Evolutionary conservation across 164 flowering plant species (phyloP), one percentile per base, ranked within the genome.

Genomic region (Nymphaea colorata): DNA sequence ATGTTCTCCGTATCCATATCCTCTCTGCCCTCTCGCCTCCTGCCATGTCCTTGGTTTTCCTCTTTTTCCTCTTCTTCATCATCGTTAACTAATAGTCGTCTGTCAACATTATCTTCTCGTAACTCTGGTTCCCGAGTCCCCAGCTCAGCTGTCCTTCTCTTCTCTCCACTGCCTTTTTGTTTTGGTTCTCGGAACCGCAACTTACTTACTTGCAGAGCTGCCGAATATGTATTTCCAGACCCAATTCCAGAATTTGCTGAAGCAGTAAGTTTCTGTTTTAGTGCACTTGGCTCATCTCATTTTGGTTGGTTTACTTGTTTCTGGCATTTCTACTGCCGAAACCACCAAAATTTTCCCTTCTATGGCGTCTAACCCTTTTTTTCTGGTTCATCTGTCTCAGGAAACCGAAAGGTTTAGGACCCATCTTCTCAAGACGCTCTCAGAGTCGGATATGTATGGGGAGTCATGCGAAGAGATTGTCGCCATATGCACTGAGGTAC

Each of bases 191-290:
- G 11, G 11, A 12, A 12, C 55, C 55, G 55, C 7, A 47, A 4
- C 55, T 47, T 47, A 12, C 4, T 7, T 12, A 74, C 80, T 61
- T 85, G 86, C 81, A 84, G 78, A 60, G 95, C 93, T 25, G 83
- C 85, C 0, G 98, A 89, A 76, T 91, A 91, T 82, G 79, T 82
- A 66, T 89, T 91, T 71, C 96, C 98, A 5, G 94, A 91, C 83
- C 98, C 98, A 61, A 93, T 91, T 76, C 96, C 97, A 15, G 97
- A 89, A 70, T 91, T 93, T 62, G 94, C 97, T 41, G 85, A 83
- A 57, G 77, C 89, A 10, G 98, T 89, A 17, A 72, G 81, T 75
- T 8, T 47, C 65, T 43, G 36, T 25, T 25, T 25, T 1, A 25
- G 1, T 25, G 36, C 8, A n/a, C 62, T 17, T 47, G 16, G 47